phyloP scores from a whole-genome alignment of 2,329 filamentous ascomycete genomes.

The Sarocladium strictum region DNA sequence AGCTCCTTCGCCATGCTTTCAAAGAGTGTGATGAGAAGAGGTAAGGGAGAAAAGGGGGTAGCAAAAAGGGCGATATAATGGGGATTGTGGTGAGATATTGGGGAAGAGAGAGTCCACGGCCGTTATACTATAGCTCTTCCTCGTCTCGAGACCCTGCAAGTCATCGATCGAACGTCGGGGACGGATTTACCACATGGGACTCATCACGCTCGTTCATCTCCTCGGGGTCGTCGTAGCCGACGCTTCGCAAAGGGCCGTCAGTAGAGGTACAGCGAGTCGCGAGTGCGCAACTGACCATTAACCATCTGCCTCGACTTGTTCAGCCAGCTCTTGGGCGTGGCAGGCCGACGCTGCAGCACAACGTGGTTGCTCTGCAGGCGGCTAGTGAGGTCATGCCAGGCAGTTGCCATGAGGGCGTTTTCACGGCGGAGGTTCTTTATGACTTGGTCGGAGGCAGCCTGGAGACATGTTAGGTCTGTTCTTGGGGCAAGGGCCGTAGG shows the following conservation, averaged over 20 bases:
- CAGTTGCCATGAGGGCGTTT: slow-evolving; percentile 72
- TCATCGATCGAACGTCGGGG: neutral
- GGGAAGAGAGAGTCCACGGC: neutral
- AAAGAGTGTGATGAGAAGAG: neutral
- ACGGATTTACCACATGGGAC: neutral
- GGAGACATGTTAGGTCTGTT: slow-evolving; percentile 9
- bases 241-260: slow-evolving; percentile 21
- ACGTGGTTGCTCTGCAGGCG: slow-evolving; percentile 79
- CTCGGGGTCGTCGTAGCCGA: slow-evolving; percentile 35
- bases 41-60: neutral
- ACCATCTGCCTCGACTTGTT: slow-evolving; percentile 74
- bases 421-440: slow-evolving; percentile 70
- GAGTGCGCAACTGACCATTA: slow-evolving; percentile 46
- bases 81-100: neutral
- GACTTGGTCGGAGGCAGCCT: slow-evolving; percentile 47
- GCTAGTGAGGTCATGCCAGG: slow-evolving; percentile 78
- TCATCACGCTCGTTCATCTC: slow-evolving; percentile 23
- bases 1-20: slow-evolving; percentile 8
- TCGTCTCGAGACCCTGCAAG: neutral
- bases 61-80: neutral
- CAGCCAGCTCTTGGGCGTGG: slow-evolving; percentile 75
- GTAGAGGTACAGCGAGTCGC: slow-evolving; percentile 38
- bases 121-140: neutral
- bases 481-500: slow-evolving; percentile 7
- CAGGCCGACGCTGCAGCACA: slow-evolving; percentile 66